Evolutionary conservation across 257 asterid species (phyloP).

Genomic region (Solanum piurae): DNA sequence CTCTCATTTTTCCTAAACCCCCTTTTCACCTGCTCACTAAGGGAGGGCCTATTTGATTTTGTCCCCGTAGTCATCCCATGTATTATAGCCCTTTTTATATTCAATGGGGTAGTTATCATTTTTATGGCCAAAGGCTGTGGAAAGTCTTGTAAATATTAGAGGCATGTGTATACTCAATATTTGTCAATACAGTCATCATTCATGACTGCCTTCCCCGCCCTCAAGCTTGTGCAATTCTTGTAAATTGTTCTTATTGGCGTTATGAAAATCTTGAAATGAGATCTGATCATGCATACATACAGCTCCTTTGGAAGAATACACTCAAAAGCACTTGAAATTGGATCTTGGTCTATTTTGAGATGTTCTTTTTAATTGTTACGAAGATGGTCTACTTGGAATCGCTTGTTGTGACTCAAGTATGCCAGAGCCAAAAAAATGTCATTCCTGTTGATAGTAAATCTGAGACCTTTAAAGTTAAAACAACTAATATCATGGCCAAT

Average conservation of each 20-base stretch:
- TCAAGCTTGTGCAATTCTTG: conserved; percentile 13
- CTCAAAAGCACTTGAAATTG: not conserved
- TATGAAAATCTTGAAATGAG: not conserved
- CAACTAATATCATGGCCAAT: not conserved
- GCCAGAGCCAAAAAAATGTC: too few species aligned
- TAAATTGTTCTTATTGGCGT: conserved; percentile 2
- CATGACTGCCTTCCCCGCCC: not conserved
- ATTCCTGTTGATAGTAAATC: not conserved
- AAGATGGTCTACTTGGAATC: not conserved
- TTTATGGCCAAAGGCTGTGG: conserved; percentile 83
- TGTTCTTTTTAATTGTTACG: not conserved
- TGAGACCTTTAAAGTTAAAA: not conserved
- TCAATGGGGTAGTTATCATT: conserved; percentile 31
- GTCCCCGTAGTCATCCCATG: conserved; percentile 21
- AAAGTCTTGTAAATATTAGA: conserved; percentile 30
- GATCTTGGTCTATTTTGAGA: not conserved
- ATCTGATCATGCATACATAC: not conserved
- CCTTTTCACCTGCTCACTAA: conserved; percentile 13
- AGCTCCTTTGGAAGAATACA: not conserved
- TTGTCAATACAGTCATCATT: not conserved
- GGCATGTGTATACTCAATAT: not conserved
- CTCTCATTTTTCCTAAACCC: conserved; percentile 3
- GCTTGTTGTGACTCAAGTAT: not conserved
- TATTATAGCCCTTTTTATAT: conserved; percentile 5
- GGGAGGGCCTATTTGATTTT: conserved; percentile 37